These are phyloP conservation scores for Tetrahymena malaccensis DNA, from an alignment of 73 alveolate genomes.

Conservation along the genomic window DNA sequence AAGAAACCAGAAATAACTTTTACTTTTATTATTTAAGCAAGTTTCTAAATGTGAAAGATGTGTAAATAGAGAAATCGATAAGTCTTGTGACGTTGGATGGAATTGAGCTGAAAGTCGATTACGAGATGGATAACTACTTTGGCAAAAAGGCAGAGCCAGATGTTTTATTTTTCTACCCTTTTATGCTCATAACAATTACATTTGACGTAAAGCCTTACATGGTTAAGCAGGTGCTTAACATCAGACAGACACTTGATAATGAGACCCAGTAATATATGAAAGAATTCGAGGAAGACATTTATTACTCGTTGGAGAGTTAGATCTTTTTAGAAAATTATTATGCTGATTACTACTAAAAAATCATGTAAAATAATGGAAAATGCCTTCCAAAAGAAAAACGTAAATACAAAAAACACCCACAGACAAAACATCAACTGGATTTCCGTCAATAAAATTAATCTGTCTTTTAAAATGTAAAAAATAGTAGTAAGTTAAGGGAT, in stretches of 20 bases:
- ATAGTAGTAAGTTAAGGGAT: not conserved
- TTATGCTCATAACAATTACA: not conserved
- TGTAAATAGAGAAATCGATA: not conserved
- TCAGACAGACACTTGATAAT: not conserved
- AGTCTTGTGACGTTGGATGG: not conserved
- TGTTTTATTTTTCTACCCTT: not conserved
- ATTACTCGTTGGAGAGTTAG: not conserved
- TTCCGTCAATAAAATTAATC: not conserved
- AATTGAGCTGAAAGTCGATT: not conserved
- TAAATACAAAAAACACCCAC: not conserved
- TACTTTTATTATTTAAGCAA: not conserved
- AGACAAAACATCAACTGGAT: not conserved
- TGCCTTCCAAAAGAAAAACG: not conserved
- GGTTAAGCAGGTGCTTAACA: not conserved
- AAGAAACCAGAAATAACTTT: not conserved
- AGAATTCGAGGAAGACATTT: not conserved
- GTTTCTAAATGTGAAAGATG: not conserved
- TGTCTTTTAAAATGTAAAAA: not conserved
- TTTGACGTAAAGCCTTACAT: not conserved
- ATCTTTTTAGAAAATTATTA: not conserved
- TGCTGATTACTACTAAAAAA: not conserved
- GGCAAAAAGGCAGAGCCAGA: not conserved
- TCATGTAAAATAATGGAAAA: not conserved
- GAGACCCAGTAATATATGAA: not conserved
- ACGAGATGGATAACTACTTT: not conserved